Base-by-base conservation (phyloP, 192 early-diverging fungal genomes). In the Rhizophagus prolifer region DNA sequence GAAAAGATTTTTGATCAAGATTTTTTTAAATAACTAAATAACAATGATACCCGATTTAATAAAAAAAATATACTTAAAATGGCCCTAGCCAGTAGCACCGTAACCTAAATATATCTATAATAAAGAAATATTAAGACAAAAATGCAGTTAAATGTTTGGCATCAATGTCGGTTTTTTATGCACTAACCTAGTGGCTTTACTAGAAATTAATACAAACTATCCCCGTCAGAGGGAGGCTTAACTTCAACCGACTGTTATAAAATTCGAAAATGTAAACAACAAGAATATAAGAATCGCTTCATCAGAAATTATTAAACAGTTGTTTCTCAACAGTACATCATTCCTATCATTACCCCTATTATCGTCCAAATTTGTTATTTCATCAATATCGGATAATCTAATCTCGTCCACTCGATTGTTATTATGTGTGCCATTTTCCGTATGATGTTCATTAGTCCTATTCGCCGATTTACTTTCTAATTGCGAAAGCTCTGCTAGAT, bases 251-350 rank as follows among this genome's bases (percentile, higher is more conserved):
- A 64, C 62, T 64, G 30, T 64, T 31, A 30, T 64, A 19, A 64
- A 64, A 64, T 30, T 64, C 62, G 62, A 64, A 28, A 64, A 64
- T 64, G 62, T 30, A 64, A 64, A 30, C 25, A 64, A 64, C 26
- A 64, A 64, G 62, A 64, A 64, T 1, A 64, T 64, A 64, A 64
- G 62, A 64, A 64, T 64, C 12, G 28, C 62, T 64, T 64, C 62
- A 64, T 64, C 62, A 30, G 62, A 16, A 64, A 64, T 64, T 64
- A 64, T 30, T 16, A 26, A 64, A 64, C 30, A 5, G 28, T 64
- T 31, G 21, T 64, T 64, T n/a, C 7, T 21, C 50, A 64, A 64
- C 62, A 64, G 9, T 12, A 30, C 26, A 64, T 26, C 30, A 26
- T 64, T 64, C 30, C 62, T 30, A 64, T 64, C 30, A 64, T 30